Conservation (phyloP, 2,329 filamentous ascomycete genomes). For the Colletotrichum lentis region DNA sequence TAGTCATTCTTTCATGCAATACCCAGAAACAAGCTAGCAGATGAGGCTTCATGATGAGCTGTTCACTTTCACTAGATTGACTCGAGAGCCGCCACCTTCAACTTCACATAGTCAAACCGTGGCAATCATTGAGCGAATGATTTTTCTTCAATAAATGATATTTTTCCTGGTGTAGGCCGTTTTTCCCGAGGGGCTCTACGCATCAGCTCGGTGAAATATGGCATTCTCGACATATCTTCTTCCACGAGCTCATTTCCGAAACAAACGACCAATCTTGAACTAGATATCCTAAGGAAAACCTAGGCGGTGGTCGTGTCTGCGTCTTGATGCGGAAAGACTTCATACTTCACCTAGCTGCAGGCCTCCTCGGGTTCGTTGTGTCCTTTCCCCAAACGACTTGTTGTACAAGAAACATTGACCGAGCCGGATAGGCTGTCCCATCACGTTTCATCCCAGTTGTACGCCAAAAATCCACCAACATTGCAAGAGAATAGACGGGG, state of each 20-base stretch:
- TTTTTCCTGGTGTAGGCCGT: too few relatives aligned
- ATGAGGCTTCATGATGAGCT: background rate
- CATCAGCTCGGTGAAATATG: constrained; percentile 6
- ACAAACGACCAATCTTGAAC: background rate
- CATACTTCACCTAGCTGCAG: constrained; percentile 16
- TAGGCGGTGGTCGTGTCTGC: background rate
- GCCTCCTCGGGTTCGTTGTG: background rate
- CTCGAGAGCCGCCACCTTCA: background rate
- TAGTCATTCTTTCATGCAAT: constrained; percentile 1
- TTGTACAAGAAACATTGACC: constrained; percentile 29
- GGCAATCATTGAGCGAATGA: background rate
- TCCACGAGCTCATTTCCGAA: background rate
- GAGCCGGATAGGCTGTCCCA: constrained; percentile 1
- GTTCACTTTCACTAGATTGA: background rate
- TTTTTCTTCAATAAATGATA: background rate
- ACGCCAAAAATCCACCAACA: constrained; percentile 35
- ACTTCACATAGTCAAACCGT: background rate
- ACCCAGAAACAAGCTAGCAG: background rate
- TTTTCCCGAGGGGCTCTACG: background rate
- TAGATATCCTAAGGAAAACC: constrained; percentile 3
- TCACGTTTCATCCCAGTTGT: constrained; percentile 18
- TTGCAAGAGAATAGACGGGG: constrained; percentile 31
- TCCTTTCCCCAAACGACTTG: constrained; percentile 1
- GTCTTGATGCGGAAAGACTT: constrained; percentile 1
- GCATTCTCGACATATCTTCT: background rate